A percentile compares a stretch with the other conserved stretches of the same genome.
Conservation (phyloP, 768 basidiomycete species). For the Russula earlei region DNA sequence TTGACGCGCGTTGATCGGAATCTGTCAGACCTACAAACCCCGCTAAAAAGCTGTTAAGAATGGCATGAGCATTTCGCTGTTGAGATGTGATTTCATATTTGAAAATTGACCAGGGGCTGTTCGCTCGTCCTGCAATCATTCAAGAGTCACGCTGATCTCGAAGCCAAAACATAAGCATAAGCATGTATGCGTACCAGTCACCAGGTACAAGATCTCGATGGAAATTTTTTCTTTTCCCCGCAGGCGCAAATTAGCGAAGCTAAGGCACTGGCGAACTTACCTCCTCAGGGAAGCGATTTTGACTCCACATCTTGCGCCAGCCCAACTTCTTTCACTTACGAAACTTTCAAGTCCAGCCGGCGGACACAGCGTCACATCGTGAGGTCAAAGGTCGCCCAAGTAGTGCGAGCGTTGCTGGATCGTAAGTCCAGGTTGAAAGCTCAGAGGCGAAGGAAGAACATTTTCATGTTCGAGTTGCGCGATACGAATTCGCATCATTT, state of each 20-base stretch:
- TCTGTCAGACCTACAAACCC: background rate
- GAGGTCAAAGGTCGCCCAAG: background rate
- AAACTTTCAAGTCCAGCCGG: background rate
- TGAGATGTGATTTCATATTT: background rate
- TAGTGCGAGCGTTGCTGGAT: background rate
- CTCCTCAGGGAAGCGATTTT: background rate
- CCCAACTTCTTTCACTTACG: background rate
- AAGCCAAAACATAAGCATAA: background rate
- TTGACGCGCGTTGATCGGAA: background rate
- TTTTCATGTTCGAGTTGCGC: constrained; percentile 3
- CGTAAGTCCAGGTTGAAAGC: background rate
- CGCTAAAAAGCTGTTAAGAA: background rate
- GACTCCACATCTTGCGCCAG: background rate
- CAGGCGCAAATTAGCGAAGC: constrained; percentile 8
- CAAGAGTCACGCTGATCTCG: background rate
- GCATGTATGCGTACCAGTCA: background rate
- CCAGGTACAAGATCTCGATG: constrained; percentile 3
- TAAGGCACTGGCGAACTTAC: background rate
- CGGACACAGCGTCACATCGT: background rate
- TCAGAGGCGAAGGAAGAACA: background rate
- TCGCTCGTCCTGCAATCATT: background rate
- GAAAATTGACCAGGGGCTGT: too few relatives aligned
- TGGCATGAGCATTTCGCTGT: background rate
- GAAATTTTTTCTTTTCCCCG: background rate
- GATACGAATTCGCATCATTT: background rate